Percentiles rank a stretch among this genome's conserved stretches.
Conservation (phyloP, 129 eudicot species). For the Arctium lappa region DNA sequence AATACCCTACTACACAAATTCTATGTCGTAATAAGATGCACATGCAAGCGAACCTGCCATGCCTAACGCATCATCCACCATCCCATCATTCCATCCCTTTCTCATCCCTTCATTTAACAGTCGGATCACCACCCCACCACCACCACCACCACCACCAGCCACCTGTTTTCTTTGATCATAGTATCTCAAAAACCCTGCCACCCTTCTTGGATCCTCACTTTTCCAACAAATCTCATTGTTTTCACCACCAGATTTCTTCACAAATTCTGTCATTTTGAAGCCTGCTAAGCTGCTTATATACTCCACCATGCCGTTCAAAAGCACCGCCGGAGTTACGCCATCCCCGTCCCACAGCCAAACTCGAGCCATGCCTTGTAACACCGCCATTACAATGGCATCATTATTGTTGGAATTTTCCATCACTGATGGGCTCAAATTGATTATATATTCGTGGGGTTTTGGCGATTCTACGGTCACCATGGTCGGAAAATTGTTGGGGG, state of each 20-base stretch:
- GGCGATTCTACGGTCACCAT: conserved; percentile 10
- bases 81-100: conserved; percentile 46
- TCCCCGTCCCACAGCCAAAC: conserved; percentile 50
- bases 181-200: conserved; percentile 43
- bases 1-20: no score
- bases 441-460: conserved; percentile 20
- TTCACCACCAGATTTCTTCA: not conserved
- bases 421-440: conserved; percentile 34
- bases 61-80: conserved; percentile 43
- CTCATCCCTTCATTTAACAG: conserved; percentile 53
- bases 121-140: conserved; percentile 27
- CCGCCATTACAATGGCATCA: conserved; percentile 27
- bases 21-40: conserved; percentile 4
- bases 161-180: conserved; percentile 26
- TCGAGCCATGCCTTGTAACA: conserved; percentile 43
- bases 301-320: conserved; percentile 56
- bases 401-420: conserved; percentile 24
- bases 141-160: conserved; percentile 27
- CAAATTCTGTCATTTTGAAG: not conserved
- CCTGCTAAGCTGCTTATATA: conserved; percentile 31
- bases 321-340: conserved; percentile 31
- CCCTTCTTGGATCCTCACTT: conserved; percentile 23
- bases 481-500: conserved; percentile 4
- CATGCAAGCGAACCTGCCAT: conserved; percentile 39
- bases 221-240: conserved; percentile 20